Evolutionary conservation across 768 basidiomycete genomes (phyloP), one percentile per base, ranked within the genome.

Genomic region (Tylopilus sp.): DNA sequence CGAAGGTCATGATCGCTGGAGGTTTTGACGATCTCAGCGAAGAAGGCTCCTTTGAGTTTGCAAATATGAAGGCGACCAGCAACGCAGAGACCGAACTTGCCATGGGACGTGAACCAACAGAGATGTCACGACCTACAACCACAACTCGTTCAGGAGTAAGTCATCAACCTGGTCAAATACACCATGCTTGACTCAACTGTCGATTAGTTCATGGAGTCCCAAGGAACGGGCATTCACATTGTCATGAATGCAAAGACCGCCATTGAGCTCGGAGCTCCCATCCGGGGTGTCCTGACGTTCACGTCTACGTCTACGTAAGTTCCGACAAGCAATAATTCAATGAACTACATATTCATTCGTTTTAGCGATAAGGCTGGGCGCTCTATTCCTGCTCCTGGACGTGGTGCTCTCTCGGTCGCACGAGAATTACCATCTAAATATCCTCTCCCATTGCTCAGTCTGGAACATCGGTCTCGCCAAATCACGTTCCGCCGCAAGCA

Each of bases 51-150:
- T 98, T 86, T 69, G 95, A 99, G 70, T 99, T 99, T 71, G 97
- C 94, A 44, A 98, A 98, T 77, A 99, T 99, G 97, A 97, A 98
- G 72, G 97, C 97, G 1, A 99, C 97, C 6, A 92, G 89, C 72
- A 98, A 95, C 64, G 87, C 95, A 1, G 91, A 94, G 70, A 91
- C 91, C 26, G 97, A 99, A 70, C 91, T 98, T 64, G 95, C 95
- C 4, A 97, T 97, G 89, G 97, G 97, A 55, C 94, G 97, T 59
- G 97, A 99, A 71, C 95, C 97, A 6, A 93, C 91, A 35, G 97
- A 99, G 71, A 95, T 98, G 89, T 99, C 97, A 41, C 88, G 97
- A 51, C 97, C 97, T 15, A 88, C 95, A 10, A 98, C 95, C 1
- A 90, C 88, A 10, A 98, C 95, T 57, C 91, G 97, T 67, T 81